These are phyloP conservation scores for Syzygium aqueum DNA, from an alignment of 345 rosid genomes.

Conservation along the genomic window DNA sequence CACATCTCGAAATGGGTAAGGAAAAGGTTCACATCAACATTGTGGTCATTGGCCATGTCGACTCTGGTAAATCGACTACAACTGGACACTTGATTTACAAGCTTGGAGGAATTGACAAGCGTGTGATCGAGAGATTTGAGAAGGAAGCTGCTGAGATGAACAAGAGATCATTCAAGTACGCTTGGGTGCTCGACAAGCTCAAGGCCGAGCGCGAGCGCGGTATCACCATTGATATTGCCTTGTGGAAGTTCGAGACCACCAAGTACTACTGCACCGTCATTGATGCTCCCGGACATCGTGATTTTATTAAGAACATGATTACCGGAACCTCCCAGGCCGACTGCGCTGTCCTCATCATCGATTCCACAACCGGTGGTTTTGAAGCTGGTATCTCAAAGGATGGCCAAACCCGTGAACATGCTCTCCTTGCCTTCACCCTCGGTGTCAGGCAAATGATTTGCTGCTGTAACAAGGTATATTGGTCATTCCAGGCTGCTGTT, in stretches of 20 bases:
- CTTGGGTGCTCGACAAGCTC: constrained; percentile 95
- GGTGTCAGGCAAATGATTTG: constrained; percentile 90
- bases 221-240: constrained; percentile 84
- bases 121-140: constrained; percentile 70
- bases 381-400: constrained; percentile 87
- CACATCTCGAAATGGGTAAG: constrained; percentile 38
- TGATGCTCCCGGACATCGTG: constrained; percentile 92
- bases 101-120: constrained; percentile 89
- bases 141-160: constrained; percentile 90
- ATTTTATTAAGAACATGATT: constrained; percentile 77
- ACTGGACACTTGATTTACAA: constrained; percentile 90
- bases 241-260: constrained; percentile 92
- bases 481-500: neutral
- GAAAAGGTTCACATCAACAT: constrained; percentile 65
- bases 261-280: constrained; percentile 88
- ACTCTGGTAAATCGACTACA: constrained; percentile 70
- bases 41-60: constrained; percentile 74
- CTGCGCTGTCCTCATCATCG: constrained; percentile 72
- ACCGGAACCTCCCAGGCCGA: constrained; percentile 83
- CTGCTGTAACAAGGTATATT: constrained; percentile 66
- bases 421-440: constrained; percentile 84
- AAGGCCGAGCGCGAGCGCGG: constrained; percentile 98
- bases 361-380: constrained; percentile 78
- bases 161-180: constrained; percentile 80
- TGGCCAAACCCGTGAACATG: constrained; percentile 85